These are phyloP conservation scores for Exophiala dermatitidis DNA, from an alignment of 2,329 filamentous ascomycete species.

Conservation along the genomic window DNA sequence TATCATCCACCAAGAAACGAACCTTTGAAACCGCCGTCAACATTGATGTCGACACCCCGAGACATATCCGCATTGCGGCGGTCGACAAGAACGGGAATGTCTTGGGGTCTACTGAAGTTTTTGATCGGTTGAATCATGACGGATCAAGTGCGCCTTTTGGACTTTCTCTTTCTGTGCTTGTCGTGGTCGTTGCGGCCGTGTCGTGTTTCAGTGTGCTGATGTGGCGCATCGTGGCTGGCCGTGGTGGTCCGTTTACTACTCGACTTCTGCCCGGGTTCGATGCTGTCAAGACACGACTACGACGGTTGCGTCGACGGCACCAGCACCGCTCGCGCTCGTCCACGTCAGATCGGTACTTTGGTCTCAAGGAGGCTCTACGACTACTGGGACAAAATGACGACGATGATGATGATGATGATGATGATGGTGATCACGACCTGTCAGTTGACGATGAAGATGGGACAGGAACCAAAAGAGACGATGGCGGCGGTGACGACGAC, in stretches of 20 bases:
- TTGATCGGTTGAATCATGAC: not conserved
- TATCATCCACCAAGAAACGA: not conserved
- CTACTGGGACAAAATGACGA: not conserved
- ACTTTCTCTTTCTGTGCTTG: not conserved
- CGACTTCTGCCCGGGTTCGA: no score
- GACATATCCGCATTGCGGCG: slow-evolving; percentile 1
- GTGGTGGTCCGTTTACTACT: not conserved
- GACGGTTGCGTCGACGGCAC: no score
- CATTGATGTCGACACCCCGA: not conserved
- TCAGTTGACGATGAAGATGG: no score
- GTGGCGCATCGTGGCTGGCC: not conserved
- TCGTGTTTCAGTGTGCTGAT: not conserved
- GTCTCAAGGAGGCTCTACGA: not conserved
- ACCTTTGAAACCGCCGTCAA: not conserved
- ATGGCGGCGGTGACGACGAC: no score
- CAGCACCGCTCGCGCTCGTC: no score
- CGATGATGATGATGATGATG: not conserved
- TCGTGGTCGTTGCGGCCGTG: not conserved
- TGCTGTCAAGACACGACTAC: no score
- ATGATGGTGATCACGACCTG: no score
- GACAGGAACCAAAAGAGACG: no score
- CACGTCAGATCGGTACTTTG: not conserved
- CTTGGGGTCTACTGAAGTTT: not conserved
- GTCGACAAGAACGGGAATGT: not conserved
- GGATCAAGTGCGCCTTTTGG: not conserved